phyloP scores from a whole-genome alignment of 768 basidiomycete genomes.

The Kwoniella heveanensis region DNA sequence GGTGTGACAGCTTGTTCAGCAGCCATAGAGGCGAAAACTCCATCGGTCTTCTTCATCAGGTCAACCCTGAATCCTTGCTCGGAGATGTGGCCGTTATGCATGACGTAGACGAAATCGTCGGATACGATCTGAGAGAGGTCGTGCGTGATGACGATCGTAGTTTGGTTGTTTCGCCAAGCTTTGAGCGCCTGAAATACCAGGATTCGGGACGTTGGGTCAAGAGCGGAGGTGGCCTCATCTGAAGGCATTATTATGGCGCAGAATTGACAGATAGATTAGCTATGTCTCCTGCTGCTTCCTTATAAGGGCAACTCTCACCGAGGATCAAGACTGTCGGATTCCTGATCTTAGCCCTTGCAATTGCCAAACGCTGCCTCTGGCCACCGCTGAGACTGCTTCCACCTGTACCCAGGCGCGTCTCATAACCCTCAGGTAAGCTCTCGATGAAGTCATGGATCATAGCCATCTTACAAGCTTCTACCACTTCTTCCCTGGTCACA shows the following conservation, averaged over 20 bases:
- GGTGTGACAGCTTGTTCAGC: conserved; percentile 61
- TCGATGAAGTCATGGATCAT: conserved; percentile 83
- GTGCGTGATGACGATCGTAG: conserved; percentile 93
- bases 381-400: conserved; percentile 85
- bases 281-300: conserved; percentile 56
- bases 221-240: conserved; percentile 62
- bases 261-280: not conserved
- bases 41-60: conserved; percentile 62
- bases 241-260: not conserved
- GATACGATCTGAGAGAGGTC: conserved; percentile 79
- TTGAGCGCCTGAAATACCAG: conserved; percentile 72
- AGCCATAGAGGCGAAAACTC: conserved; percentile 75
- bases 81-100: conserved; percentile 74
- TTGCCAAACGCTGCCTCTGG: conserved; percentile 84
- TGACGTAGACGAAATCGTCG: conserved; percentile 87
- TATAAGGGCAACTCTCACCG: conserved; percentile 60
- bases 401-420: conserved; percentile 72
- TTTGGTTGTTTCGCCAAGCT: conserved; percentile 72
- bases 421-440: conserved; percentile 84
- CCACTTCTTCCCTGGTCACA: conserved; percentile 70
- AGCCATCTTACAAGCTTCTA: conserved; percentile 78
- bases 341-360: conserved; percentile 80
- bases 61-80: conserved; percentile 86
- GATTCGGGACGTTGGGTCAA: conserved; percentile 83
- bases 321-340: conserved; percentile 88